A percentile compares a stretch with the other conserved stretches of the same genome.
Conservation (phyloP, 768 basidiomycete species). For the Lyophyllum decastes region DNA sequence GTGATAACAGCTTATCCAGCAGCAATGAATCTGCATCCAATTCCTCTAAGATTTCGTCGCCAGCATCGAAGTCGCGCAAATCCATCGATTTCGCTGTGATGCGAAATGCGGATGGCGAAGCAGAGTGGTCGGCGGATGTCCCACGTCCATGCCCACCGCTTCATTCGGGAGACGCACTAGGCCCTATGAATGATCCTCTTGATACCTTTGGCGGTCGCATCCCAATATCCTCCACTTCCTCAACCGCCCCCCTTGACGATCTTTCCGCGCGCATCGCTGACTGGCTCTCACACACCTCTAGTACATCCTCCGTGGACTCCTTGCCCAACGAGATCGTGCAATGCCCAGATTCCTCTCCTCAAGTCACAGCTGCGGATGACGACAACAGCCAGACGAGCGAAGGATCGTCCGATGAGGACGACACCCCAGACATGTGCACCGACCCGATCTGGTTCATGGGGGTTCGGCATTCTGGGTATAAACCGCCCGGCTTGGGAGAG, state of each 20-base stretch:
- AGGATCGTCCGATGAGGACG: slow-evolving; percentile 87
- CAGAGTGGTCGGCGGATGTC: neutral
- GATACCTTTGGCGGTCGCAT: no score
- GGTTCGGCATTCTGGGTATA: slow-evolving; percentile 77
- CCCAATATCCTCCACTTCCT: slow-evolving; percentile 19
- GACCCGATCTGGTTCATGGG: slow-evolving; percentile 93
- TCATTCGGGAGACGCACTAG: no score
- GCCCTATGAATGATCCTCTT: no score
- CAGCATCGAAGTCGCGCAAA: neutral
- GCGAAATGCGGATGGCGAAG: neutral
- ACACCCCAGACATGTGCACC: slow-evolving; percentile 76
- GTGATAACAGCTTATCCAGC: neutral
- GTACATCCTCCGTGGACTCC: slow-evolving; percentile 68
- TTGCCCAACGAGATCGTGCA: slow-evolving; percentile 44
- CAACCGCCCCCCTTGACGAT: slow-evolving; percentile 57
- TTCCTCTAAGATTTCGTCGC: neutral
- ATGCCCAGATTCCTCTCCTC: slow-evolving; percentile 21
- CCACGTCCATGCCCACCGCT: slow-evolving; percentile 47
- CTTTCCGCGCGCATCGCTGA: slow-evolving; percentile 76
- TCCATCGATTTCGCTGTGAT: neutral
- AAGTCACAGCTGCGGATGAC: slow-evolving; percentile 57
- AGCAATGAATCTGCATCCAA: neutral
- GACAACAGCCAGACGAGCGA: slow-evolving; percentile 81
- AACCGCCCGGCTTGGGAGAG: slow-evolving; percentile 29
- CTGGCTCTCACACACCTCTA: slow-evolving; percentile 81